phyloP scores from a whole-genome alignment of 768 basidiomycete genomes.

The Boletellus ananiceps region DNA sequence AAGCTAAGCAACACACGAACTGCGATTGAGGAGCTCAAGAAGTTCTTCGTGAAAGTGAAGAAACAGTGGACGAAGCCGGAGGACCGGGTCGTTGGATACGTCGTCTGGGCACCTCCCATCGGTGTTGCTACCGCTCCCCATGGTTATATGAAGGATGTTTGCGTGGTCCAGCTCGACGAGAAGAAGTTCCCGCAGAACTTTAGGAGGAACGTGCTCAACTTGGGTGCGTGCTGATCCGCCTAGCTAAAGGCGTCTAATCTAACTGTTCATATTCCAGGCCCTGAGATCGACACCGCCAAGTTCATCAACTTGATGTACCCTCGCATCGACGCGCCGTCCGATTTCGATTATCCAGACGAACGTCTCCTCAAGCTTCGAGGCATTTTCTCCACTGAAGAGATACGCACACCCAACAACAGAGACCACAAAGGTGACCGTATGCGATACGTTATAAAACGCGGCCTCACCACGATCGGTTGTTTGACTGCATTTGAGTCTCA shows the following conservation, averaged over 20 bases:
- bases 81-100: neutral
- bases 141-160: slow-evolving; percentile 35
- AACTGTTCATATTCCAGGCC: neutral
- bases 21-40: neutral
- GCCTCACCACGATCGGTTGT: slow-evolving; percentile 10
- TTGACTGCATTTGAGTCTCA: slow-evolving; percentile 10
- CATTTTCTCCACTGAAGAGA: slow-evolving; percentile 14
- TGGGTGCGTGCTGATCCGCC: slow-evolving; percentile 32
- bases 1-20: neutral
- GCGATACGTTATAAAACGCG: slow-evolving; percentile 14
- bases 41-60: neutral
- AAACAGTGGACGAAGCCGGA: neutral
- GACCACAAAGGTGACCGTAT: slow-evolving; percentile 21
- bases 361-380: neutral
- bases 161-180: slow-evolving; percentile 37
- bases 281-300: neutral
- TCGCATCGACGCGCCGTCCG: neutral
- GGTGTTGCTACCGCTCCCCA: slow-evolving; percentile 19
- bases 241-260: neutral
- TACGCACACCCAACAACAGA: slow-evolving; percentile 18
- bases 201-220: slow-evolving; percentile 32
- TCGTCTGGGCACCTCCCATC: neutral
- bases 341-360: neutral
- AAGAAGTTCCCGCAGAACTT: slow-evolving; percentile 32
- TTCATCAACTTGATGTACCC: neutral